Evolutionary conservation across 2,329 filamentous ascomycete species (phyloP).

Genomic region (Conoideocrella luteorostrata): DNA sequence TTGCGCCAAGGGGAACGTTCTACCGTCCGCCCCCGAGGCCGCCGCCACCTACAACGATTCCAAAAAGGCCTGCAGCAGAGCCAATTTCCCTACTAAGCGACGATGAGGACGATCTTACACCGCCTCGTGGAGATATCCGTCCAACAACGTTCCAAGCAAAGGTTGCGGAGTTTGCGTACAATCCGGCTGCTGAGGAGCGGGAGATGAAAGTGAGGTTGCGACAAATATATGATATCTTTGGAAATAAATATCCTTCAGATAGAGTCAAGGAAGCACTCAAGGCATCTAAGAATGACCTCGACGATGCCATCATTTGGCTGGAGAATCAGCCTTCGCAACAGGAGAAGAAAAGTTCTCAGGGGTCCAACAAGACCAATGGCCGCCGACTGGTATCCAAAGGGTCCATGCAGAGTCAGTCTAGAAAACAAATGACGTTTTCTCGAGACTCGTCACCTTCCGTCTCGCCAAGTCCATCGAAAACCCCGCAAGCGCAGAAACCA

Average conservation of each 20-base stretch:
- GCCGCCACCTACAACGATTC: constrained; percentile 15
- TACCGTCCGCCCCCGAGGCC: constrained; percentile 48
- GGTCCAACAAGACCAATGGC: constrained; percentile 14
- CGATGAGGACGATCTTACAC: constrained; percentile 39
- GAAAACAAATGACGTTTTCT: constrained; percentile 10
- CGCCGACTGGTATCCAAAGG: constrained; percentile 27
- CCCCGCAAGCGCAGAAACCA: constrained; percentile 11
- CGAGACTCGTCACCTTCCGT: constrained; percentile 13
- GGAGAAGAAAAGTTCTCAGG: neutral
- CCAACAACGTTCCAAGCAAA: constrained; percentile 49
- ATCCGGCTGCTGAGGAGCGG: constrained; percentile 36
- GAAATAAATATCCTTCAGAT: constrained; percentile 22
- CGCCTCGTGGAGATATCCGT: constrained; percentile 54
- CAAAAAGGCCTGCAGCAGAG: constrained; percentile 31
- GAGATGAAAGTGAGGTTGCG: constrained; percentile 27
- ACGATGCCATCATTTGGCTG: constrained; percentile 29
- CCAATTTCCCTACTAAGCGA: constrained; percentile 44
- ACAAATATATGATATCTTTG: constrained; percentile 31
- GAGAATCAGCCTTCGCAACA: constrained; percentile 11
- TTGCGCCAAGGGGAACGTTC: constrained; percentile 70
- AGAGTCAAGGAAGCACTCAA: constrained; percentile 27
- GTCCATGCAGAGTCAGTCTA: constrained; percentile 15
- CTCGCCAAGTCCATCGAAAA: constrained; percentile 24
- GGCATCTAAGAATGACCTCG: constrained; percentile 25
- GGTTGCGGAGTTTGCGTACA: constrained; percentile 37